These are phyloP conservation scores for Hericium alpestre DNA, from an alignment of 768 basidiomycete species.

Conservation along the genomic window DNA sequence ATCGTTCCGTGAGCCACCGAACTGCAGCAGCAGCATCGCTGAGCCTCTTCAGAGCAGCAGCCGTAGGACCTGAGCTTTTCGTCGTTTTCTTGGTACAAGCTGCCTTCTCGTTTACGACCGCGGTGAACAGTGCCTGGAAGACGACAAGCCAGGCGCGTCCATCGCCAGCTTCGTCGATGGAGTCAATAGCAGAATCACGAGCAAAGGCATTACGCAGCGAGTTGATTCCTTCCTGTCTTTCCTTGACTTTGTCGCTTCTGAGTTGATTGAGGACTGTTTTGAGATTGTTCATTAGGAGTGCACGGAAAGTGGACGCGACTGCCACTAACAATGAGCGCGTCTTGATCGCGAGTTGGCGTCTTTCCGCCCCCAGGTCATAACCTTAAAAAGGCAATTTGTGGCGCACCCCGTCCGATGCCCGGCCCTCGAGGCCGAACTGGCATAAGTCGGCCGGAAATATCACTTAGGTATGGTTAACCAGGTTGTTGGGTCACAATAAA, in stretches of 20 bases:
- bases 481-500: too few species aligned
- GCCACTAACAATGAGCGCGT: not conserved
- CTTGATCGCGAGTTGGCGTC: too few species aligned
- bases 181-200: constrained; percentile 31
- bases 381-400: too few species aligned
- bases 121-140: constrained; percentile 62
- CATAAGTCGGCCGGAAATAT: too few species aligned
- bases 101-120: constrained; percentile 53
- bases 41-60: constrained; percentile 49
- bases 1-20: constrained; percentile 63
- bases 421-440: too few species aligned
- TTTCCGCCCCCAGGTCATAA: too few species aligned
- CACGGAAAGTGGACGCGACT: not conserved
- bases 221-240: constrained; percentile 54
- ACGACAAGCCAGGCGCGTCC: constrained; percentile 48
- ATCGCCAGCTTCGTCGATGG: constrained; percentile 30
- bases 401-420: too few species aligned
- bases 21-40: constrained; percentile 55
- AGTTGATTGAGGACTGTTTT: constrained; percentile 40
- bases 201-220: constrained; percentile 42
- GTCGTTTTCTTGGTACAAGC: constrained; percentile 31
- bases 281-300: constrained; percentile 29
- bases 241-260: constrained; percentile 54
- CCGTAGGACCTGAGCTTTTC: constrained; percentile 28
- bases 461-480: too few species aligned